phyloP scores from a whole-genome alignment of 2,329 filamentous ascomycete species.

The Chrysoporthe puriensis region DNA sequence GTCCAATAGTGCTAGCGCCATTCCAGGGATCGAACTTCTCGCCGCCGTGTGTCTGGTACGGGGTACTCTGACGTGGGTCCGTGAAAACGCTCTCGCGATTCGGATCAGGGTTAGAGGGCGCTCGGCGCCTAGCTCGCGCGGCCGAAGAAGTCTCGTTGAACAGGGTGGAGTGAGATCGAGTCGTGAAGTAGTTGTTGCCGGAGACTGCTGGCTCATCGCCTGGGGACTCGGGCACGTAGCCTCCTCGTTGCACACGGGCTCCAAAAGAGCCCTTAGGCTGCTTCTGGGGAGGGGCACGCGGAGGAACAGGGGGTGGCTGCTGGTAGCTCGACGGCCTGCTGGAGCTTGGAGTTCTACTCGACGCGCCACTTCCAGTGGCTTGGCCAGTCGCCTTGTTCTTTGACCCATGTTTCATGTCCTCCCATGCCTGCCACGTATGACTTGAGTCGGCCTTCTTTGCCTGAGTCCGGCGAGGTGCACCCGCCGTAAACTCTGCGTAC shows the following conservation, averaged over 20 bases:
- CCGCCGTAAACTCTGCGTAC: conserved; percentile 30
- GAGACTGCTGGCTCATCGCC: conserved; percentile 58
- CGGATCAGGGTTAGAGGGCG: conserved; percentile 47
- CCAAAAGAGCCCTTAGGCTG: conserved; percentile 61
- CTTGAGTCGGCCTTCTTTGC: conserved; percentile 30
- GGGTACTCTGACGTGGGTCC: conserved; percentile 59
- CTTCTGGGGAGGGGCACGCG: conserved; percentile 56
- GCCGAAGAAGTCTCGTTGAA: conserved; percentile 35
- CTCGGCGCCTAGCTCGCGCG: conserved; percentile 27
- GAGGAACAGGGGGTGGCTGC: conserved; percentile 46
- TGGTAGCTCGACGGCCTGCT: conserved; percentile 12
- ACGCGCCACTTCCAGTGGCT: conserved; percentile 26
- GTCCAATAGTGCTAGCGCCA: conserved; percentile 35
- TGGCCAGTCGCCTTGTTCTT: conserved; percentile 31
- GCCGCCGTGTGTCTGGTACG: conserved; percentile 59
- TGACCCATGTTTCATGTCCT: conserved; percentile 37
- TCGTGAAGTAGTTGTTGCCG: conserved; percentile 55
- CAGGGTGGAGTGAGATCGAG: conserved; percentile 31
- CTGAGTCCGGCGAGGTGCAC: conserved; percentile 28
- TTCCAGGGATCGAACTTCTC: conserved; percentile 64
- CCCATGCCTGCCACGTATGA: conserved; percentile 41
- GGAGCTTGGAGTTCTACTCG: conserved; percentile 20
- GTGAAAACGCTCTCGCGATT: conserved; percentile 34
- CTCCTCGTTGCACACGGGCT: conserved; percentile 44
- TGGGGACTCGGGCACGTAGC: conserved; percentile 55